These are phyloP conservation scores for Ustilago tritici DNA, from an alignment of 1,284 basidiomycete species.

Conservation along the genomic window DNA sequence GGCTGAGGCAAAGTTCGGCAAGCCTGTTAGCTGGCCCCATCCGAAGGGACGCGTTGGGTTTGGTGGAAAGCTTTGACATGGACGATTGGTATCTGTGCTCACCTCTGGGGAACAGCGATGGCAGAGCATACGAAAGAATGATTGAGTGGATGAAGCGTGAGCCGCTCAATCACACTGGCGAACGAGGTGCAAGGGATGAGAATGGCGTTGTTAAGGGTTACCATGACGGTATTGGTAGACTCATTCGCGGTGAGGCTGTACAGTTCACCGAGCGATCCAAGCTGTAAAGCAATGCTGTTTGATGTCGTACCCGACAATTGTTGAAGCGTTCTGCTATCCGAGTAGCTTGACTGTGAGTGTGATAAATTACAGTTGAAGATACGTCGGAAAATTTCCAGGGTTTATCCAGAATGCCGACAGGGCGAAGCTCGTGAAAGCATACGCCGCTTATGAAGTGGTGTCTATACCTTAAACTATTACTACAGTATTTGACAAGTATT, in stretches of 20 bases:
- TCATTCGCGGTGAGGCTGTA: conserved; percentile 56
- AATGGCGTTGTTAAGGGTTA: conserved; percentile 60
- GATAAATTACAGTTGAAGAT: too few species aligned
- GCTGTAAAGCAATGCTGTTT: conserved; percentile 13
- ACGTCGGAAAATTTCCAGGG: too few species aligned
- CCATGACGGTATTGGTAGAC: conserved; percentile 45
- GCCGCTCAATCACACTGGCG: conserved; percentile 55
- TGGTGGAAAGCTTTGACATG: conserved; percentile 59
- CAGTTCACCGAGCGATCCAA: conserved; percentile 40
- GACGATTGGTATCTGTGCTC: conserved; percentile 63
- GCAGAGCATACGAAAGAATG: conserved; percentile 57
- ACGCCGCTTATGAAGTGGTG: too few species aligned
- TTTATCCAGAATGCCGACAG: too few species aligned
- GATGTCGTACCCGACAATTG: too few species aligned
- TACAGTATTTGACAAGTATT: too few species aligned
- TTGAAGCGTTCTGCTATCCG: too few species aligned
- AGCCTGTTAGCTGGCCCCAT: conserved; percentile 33
- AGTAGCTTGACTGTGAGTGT: too few species aligned
- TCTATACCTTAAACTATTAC: too few species aligned
- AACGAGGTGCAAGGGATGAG: conserved; percentile 48
- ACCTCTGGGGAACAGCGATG: conserved; percentile 55
- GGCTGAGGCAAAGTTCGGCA: conserved; percentile 24
- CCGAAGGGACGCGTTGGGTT: conserved; percentile 42
- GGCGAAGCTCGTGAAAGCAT: too few species aligned
- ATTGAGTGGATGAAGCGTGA: conserved; percentile 64